These are phyloP conservation scores for Boletus subparvulus DNA, from an alignment of 768 basidiomycete genomes.

Conservation along the genomic window DNA sequence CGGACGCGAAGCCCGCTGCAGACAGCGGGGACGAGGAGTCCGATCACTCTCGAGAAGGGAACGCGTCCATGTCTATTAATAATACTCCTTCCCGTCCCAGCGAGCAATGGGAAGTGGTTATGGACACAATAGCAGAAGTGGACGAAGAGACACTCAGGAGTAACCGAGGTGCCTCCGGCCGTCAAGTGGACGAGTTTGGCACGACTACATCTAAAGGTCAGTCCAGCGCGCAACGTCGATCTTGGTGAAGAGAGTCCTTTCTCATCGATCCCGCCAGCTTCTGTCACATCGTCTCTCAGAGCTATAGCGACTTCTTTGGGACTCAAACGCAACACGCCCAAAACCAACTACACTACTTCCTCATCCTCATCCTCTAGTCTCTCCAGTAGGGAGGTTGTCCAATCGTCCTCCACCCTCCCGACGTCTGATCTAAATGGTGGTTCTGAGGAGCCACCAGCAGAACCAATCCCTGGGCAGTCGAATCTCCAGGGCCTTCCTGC, in stretches of 20 bases:
- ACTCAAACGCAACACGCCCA: constrained; percentile 49
- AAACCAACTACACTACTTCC: constrained; percentile 16
- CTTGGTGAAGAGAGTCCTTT: not conserved
- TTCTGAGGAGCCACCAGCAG: constrained; percentile 26
- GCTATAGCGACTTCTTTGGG: constrained; percentile 76
- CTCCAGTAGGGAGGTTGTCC: constrained; percentile 18
- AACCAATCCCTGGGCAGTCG: constrained; percentile 60
- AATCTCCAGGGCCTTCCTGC: constrained; percentile 61
- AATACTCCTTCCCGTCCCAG: constrained; percentile 55
- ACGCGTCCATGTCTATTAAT: constrained; percentile 10
- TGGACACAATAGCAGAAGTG: constrained; percentile 73
- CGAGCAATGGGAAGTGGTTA: constrained; percentile 85
- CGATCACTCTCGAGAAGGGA: constrained; percentile 17
- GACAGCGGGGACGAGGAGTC: constrained; percentile 34
- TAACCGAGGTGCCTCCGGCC: constrained; percentile 41
- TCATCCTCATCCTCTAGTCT: constrained; percentile 36
- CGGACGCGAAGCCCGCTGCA: constrained; percentile 30
- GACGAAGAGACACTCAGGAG: constrained; percentile 49
- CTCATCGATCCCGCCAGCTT: constrained; percentile 37
- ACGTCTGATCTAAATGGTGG: constrained; percentile 25
- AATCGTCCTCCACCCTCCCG: constrained; percentile 29
- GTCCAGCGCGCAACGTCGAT: constrained; percentile 17
- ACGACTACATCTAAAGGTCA: constrained; percentile 63
- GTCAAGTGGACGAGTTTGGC: constrained; percentile 68
- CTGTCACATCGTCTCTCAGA: constrained; percentile 72